Evolutionary conservation across 129 eudicot species (phyloP).

Genomic region (Erigeron canadensis): DNA sequence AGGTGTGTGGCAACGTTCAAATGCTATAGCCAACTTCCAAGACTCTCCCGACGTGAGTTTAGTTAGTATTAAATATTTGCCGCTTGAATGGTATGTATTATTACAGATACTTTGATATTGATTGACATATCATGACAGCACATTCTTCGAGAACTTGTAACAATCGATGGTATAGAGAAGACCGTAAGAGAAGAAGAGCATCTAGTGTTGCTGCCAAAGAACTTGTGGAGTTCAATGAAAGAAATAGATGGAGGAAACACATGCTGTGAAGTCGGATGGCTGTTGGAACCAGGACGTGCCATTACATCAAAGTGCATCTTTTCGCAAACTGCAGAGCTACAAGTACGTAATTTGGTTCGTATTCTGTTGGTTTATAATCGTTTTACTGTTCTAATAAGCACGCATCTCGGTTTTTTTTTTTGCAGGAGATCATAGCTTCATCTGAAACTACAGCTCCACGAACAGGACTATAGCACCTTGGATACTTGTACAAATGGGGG

Average conservation of each 20-base stretch:
- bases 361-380: slow-evolving; percentile 11
- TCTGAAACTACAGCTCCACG: slow-evolving; percentile 36
- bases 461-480: slow-evolving; percentile 19
- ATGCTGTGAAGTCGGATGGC: slow-evolving; percentile 86
- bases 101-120: background rate
- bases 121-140: slow-evolving; percentile 30
- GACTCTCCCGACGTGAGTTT: slow-evolving; percentile 45
- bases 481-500: background rate
- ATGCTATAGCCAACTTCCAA: slow-evolving; percentile 50
- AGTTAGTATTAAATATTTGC: background rate
- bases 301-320: slow-evolving; percentile 77
- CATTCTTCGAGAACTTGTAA: slow-evolving; percentile 42
- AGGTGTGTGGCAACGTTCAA: slow-evolving; percentile 60
- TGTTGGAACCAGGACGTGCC: slow-evolving; percentile 57
- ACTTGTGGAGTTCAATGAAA: slow-evolving; percentile 78
- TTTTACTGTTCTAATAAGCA: slow-evolving; percentile 9
- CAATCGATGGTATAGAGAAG: slow-evolving; percentile 33
- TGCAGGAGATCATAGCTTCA: slow-evolving; percentile 64
- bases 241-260: slow-evolving; percentile 44
- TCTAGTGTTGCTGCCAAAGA: slow-evolving; percentile 67
- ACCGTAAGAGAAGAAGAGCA: slow-evolving; percentile 39
- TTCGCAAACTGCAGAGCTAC: slow-evolving; percentile 49
- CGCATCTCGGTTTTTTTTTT: slow-evolving; percentile 11
- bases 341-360: slow-evolving; percentile 43
- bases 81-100: background rate